Conservation (phyloP, 768 basidiomycete species). For the Leccinum broughii region DNA sequence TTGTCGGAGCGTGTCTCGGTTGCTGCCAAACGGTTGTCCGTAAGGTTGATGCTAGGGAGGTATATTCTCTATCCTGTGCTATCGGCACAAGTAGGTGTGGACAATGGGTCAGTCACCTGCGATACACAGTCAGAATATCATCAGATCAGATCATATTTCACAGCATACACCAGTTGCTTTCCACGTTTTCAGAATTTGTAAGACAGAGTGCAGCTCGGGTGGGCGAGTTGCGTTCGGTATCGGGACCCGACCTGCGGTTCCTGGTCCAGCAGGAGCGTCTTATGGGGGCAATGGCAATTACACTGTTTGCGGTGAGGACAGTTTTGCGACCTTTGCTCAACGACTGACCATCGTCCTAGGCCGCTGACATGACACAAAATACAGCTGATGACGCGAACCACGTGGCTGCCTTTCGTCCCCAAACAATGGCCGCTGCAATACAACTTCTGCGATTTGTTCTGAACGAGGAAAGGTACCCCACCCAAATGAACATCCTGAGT, state of each 20-base stretch:
- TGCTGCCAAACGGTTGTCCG: slow-evolving; percentile 57
- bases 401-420: slow-evolving; percentile 42
- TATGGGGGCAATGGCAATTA: slow-evolving; percentile 36
- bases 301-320: slow-evolving; percentile 37
- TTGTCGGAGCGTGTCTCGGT: slow-evolving; percentile 54
- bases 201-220: slow-evolving; percentile 20
- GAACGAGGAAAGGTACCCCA: slow-evolving; percentile 22
- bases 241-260: slow-evolving; percentile 6
- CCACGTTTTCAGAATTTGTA: slow-evolving; percentile 22
- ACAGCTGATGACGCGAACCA: neutral
- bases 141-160: slow-evolving; percentile 5
- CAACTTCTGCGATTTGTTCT: slow-evolving; percentile 45
- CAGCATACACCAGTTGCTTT: slow-evolving; percentile 15
- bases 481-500: slow-evolving; percentile 7
- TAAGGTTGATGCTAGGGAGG: slow-evolving; percentile 54
- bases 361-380: slow-evolving; percentile 19
- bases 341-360: slow-evolving; percentile 15
- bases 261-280: slow-evolving; percentile 31
- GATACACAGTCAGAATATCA: neutral
- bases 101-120: slow-evolving; percentile 21
- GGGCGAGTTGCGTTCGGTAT: slow-evolving; percentile 11
- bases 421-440: slow-evolving; percentile 45
- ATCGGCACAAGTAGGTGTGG: slow-evolving; percentile 14
- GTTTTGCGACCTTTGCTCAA: neutral
- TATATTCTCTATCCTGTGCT: slow-evolving; percentile 52